phyloP scores from a whole-genome alignment of 441 rosid species.

The Brassica hybrid region DNA sequence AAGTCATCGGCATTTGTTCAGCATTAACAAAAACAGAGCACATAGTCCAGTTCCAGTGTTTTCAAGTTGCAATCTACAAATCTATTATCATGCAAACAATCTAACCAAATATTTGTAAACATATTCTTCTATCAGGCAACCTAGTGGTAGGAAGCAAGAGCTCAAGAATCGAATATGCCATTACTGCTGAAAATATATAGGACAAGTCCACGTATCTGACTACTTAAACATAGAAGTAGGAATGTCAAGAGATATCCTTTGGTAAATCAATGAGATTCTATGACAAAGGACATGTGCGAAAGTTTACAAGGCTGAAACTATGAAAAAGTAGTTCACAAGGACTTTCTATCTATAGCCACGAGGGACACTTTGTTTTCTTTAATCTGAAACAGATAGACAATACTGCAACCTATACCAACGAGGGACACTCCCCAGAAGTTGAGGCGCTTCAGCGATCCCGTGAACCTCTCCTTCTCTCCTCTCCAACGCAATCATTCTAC shows the following conservation, averaged over 20 bases:
- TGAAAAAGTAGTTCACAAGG: neutral
- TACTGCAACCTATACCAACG: neutral
- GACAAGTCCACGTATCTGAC: too few species aligned
- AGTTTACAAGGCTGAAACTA: neutral
- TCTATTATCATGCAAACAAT: neutral
- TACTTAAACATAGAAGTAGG: too few species aligned
- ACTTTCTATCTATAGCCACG: neutral
- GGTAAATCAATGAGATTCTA: too few species aligned
- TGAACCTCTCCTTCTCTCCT: conserved; percentile 1
- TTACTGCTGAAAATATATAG: too few species aligned
- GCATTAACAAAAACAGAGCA: neutral
- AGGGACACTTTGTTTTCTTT: neutral
- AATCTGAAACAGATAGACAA: conserved; percentile 18
- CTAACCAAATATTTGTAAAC: neutral
- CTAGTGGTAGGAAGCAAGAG: too few species aligned
- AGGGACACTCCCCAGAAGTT: neutral
- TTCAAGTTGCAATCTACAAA: neutral
- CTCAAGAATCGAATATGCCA: too few species aligned
- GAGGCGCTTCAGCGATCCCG: neutral
- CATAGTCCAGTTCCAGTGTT: neutral
- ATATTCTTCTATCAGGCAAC: too few species aligned
- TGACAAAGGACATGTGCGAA: too few species aligned
- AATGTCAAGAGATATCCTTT: too few species aligned
- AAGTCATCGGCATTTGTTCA: neutral
- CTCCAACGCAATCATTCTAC: conserved; percentile 7